phyloP scores from a whole-genome alignment of 805 yeast species.

The Metschnikowia cerradonensis region DNA sequence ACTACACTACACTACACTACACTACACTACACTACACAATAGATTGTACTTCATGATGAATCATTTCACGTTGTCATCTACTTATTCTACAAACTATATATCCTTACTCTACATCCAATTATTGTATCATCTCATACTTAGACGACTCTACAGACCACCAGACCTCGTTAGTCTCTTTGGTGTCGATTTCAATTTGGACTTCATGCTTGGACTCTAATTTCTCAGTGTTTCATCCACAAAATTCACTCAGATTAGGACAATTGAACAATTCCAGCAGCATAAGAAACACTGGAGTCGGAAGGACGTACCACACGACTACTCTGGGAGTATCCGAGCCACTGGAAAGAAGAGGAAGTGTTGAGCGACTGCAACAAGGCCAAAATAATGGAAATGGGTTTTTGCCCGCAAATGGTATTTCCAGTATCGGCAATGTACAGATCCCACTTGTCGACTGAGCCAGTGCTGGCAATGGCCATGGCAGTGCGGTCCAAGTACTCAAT shows the following conservation, averaged over 20 bases:
- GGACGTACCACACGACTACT: slow-evolving; percentile 49
- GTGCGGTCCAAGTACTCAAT: slow-evolving; percentile 68
- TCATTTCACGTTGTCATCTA: no score
- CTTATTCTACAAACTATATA: no score
- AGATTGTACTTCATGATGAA: no score
- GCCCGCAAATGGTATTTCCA: slow-evolving; percentile 91
- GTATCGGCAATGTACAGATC: slow-evolving; percentile 61
- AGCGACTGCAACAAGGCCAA: slow-evolving; percentile 49
- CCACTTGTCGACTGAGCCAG: slow-evolving; percentile 60
- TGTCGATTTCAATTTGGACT: no score
- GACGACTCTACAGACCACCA: no score
- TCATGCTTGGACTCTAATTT: no score
- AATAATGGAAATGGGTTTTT: slow-evolving; percentile 70
- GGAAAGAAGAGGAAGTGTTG: slow-evolving; percentile 33
- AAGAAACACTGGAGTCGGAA: slow-evolving; percentile 81
- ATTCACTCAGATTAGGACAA: neutral
- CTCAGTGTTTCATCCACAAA: no score
- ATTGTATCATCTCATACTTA: no score
- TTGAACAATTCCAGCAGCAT: slow-evolving; percentile 69
- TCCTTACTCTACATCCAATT: no score
- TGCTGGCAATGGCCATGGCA: slow-evolving; percentile 62
- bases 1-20: no score
- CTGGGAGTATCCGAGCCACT: slow-evolving; percentile 81
- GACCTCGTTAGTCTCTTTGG: no score
- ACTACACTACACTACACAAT: no score